Percentiles rank a stretch among this genome's conserved stretches.
Conservation (phyloP, 768 basidiomycete genomes). For the Pisolithus tinctorius region DNA sequence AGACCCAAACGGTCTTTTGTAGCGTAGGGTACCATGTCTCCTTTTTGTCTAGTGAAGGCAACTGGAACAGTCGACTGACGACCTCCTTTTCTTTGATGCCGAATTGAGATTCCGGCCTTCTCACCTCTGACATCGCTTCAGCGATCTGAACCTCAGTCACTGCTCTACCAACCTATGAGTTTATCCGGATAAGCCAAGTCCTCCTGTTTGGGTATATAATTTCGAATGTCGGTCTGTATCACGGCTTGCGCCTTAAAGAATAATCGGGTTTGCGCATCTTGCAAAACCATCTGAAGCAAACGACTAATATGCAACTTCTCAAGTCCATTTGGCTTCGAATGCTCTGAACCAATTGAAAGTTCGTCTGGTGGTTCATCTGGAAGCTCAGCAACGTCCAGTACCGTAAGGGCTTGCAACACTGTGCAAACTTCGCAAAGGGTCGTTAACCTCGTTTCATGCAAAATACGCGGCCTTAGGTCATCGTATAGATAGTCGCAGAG, state of each 20-base stretch:
- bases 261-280: conserved; percentile 92
- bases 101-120: conserved; percentile 35
- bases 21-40: conserved; percentile 92
- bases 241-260: conserved; percentile 96
- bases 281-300: conserved; percentile 82
- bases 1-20: conserved; percentile 83
- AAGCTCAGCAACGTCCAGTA: conserved; percentile 62
- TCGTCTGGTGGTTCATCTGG: conserved; percentile 23
- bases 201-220: conserved; percentile 68
- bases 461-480: conserved; percentile 89
- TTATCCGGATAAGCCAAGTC: conserved; percentile 87
- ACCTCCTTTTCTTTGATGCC: conserved; percentile 64
- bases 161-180: conserved; percentile 49
- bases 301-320: conserved; percentile 71
- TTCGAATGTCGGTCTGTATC: conserved; percentile 81
- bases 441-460: conserved; percentile 85
- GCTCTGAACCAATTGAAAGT: conserved; percentile 36
- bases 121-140: conserved; percentile 32
- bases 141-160: neutral
- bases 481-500: conserved; percentile 95
- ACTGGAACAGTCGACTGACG: conserved; percentile 59
- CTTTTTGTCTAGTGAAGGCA: conserved; percentile 65
- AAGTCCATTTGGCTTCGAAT: conserved; percentile 34
- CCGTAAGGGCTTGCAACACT: conserved; percentile 93
- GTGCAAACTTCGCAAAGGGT: conserved; percentile 94